These are phyloP conservation scores for Elasticomyces elasticus DNA, from an alignment of 495 filamentous ascomycete species.

Conservation along the genomic window DNA sequence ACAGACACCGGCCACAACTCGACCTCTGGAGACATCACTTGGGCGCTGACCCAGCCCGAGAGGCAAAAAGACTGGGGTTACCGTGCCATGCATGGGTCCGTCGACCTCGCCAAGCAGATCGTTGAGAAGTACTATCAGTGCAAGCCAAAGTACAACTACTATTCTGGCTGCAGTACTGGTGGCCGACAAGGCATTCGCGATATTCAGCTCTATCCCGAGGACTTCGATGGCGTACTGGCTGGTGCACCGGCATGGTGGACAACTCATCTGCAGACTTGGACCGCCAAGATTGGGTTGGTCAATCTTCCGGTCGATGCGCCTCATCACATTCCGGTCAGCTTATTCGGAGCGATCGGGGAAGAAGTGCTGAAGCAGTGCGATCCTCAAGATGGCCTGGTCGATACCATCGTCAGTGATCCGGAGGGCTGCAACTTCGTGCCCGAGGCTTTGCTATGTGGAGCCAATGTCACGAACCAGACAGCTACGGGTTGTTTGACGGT, in stretches of 20 bases:
- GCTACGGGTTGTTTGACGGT: conserved; percentile 43
- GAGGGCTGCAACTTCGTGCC: conserved; percentile 47
- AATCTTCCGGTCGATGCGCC: conserved; percentile 32
- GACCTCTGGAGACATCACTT: conserved; percentile 30
- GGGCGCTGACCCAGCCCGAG: conserved; percentile 39
- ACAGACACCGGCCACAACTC: conserved; percentile 49
- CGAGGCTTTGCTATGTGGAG: conserved; percentile 42
- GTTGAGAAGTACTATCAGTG: conserved; percentile 37
- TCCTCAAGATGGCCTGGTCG: conserved; percentile 48
- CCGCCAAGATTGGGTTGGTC: conserved; percentile 27
- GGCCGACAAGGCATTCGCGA: conserved; percentile 49
- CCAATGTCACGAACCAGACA: conserved; percentile 22
- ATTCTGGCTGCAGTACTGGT: conserved; percentile 49
- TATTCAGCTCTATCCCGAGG: conserved; percentile 43
- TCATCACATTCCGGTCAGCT: conserved; percentile 41
- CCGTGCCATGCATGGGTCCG: conserved; percentile 42
- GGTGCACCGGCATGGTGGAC: conserved; percentile 49
- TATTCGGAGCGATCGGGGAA: conserved; percentile 44
- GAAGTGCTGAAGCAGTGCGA: conserved; percentile 61
- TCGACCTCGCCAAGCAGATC: conserved; percentile 31
- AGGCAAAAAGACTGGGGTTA: conserved; percentile 35
- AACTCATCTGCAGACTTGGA: conserved; percentile 42
- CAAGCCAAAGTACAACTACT: conserved; percentile 42
- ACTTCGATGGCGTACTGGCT: conserved; percentile 59
- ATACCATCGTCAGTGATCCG: conserved; percentile 56